A percentile compares a stretch with the other conserved stretches of the same genome.
phyloP scores from a whole-genome alignment of 2,329 filamentous ascomycete species.

The Aaosphaeria arxii region DNA sequence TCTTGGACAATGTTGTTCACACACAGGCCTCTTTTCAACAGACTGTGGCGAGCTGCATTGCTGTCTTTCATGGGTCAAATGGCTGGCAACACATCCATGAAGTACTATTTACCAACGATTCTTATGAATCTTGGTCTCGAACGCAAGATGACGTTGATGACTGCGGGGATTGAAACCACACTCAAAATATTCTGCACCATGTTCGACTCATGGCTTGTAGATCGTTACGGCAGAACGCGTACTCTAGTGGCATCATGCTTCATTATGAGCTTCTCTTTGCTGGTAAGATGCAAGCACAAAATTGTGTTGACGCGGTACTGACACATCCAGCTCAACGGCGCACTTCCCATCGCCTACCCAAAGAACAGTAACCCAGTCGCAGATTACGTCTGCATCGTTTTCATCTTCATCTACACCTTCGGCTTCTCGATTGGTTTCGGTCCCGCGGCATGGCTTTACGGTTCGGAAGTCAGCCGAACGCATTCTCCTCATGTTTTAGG shows the following conservation, averaged over 20 bases:
- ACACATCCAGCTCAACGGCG: constrained; percentile 51
- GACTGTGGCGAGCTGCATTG: constrained; percentile 56
- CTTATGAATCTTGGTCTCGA: constrained; percentile 51
- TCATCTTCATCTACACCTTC: constrained; percentile 58
- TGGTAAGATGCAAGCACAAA: constrained; percentile 40
- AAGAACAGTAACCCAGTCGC: constrained; percentile 47
- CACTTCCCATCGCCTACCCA: constrained; percentile 51
- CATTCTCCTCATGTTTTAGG: neutral
- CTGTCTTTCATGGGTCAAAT: constrained; percentile 61
- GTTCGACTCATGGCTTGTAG: constrained; percentile 57
- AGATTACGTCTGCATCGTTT: constrained; percentile 53
- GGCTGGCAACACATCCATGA: constrained; percentile 59
- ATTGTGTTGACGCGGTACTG: neutral
- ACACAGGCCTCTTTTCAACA: constrained; percentile 47
- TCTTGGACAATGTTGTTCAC: constrained; percentile 51
- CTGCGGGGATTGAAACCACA: constrained; percentile 56
- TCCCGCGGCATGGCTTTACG: constrained; percentile 58
- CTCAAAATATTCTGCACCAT: constrained; percentile 57
- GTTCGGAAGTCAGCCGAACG: constrained; percentile 49
- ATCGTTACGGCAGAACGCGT: constrained; percentile 49
- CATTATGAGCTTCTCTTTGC: constrained; percentile 53
- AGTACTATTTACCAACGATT: constrained; percentile 58
- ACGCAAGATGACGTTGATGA: constrained; percentile 49
- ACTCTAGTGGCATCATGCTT: constrained; percentile 50
- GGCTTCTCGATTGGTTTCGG: constrained; percentile 59